Evolutionary conservation across 2,329 filamentous ascomycete species (phyloP).

Genomic region (Xylariales sp.): DNA sequence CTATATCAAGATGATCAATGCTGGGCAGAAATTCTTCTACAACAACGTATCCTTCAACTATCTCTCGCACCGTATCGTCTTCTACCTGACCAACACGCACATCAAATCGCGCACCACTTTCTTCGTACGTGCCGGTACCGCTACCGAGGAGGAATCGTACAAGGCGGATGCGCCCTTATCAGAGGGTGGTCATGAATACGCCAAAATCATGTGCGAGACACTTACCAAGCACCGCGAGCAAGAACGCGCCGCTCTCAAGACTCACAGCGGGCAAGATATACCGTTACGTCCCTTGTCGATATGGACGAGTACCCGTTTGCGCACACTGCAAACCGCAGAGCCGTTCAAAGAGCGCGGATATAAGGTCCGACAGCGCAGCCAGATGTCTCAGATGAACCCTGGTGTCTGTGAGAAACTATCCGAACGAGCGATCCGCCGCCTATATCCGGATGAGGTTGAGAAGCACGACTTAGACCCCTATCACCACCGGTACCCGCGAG

Average conservation of each 20-base stretch:
- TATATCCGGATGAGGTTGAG: conserved; percentile 85
- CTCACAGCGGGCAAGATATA: conserved; percentile 61
- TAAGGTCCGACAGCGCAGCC: conserved; percentile 83
- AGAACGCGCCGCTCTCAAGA: conserved; percentile 66
- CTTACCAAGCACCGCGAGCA: conserved; percentile 78
- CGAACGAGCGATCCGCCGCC: conserved; percentile 70
- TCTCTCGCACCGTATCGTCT: conserved; percentile 93
- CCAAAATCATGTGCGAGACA: conserved; percentile 79
- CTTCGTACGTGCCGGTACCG: conserved; percentile 83
- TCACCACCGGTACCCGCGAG: conserved; percentile 91
- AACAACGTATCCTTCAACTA: conserved; percentile 98
- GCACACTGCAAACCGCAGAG: conserved; percentile 86
- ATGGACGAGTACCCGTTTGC: conserved; percentile 89
- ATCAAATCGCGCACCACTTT: conserved; percentile 94
- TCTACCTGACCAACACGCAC: conserved; percentile 95
- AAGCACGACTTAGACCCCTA: conserved; percentile 96
- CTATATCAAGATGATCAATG: conserved; percentile 99
- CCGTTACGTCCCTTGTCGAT: conserved; percentile 78
- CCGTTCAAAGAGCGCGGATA: conserved; percentile 75
- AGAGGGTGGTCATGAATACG: conserved; percentile 73
- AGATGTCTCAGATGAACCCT: conserved; percentile 96
- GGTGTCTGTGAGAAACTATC: conserved; percentile 94
- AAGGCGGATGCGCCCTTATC: conserved; percentile 85
- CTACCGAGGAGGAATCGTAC: conserved; percentile 85
- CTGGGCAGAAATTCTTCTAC: conserved; percentile 85